Conservation (phyloP, 768 basidiomycete species). For the Boletus vermiculosoides region DNA sequence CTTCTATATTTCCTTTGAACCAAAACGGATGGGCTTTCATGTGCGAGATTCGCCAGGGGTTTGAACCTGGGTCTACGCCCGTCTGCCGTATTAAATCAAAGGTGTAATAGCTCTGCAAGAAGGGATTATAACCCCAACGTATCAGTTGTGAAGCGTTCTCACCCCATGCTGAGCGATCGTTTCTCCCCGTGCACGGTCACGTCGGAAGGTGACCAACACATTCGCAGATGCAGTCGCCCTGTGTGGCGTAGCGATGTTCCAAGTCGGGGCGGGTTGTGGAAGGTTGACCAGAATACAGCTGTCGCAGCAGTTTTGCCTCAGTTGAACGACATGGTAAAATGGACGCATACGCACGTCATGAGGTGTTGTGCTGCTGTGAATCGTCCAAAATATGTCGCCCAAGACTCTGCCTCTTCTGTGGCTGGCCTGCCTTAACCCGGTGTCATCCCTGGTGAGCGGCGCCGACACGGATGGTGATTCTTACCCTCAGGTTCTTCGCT, state of each 20-base stretch:
- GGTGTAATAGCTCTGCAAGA: constrained; percentile 23
- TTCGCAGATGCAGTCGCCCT: constrained; percentile 27
- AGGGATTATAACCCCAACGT: neutral
- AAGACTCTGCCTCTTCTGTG: constrained; percentile 21
- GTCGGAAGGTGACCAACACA: constrained; percentile 22
- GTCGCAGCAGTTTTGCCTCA: neutral
- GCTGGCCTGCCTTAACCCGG: constrained; percentile 11
- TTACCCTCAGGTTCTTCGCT: constrained; percentile 21
- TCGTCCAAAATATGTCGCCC: constrained; percentile 22
- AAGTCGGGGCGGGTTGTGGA: constrained; percentile 21
- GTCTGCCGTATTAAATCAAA: constrained; percentile 23
- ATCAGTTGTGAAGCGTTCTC: neutral
- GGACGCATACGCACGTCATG: constrained; percentile 24
- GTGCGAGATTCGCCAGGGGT: constrained; percentile 28
- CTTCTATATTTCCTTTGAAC: constrained; percentile 29
- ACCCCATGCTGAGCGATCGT: constrained; percentile 24
- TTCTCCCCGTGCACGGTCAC: constrained; percentile 26
- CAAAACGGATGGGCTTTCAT: constrained; percentile 30
- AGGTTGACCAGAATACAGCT: constrained; percentile 29
- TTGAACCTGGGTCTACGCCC: constrained; percentile 10
- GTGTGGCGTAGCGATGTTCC: constrained; percentile 22
- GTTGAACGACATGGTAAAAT: neutral
- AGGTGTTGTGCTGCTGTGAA: constrained; percentile 26
- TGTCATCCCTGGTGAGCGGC: constrained; percentile 2
- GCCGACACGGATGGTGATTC: neutral